Base-by-base conservation (phyloP, 495 filamentous ascomycete species). In the Penicillium soppii region DNA sequence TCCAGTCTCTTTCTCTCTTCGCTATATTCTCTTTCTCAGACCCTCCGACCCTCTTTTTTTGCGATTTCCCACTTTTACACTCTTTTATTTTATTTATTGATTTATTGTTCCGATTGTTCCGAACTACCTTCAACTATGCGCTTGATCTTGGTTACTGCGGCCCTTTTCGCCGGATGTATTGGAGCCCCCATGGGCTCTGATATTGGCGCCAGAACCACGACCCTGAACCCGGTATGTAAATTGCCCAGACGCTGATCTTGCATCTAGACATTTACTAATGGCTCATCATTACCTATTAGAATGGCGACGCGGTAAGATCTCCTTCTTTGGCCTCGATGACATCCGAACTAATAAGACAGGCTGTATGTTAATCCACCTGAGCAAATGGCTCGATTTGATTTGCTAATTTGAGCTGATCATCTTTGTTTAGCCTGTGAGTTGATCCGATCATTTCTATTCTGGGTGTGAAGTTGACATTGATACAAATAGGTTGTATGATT, bases 241-340 rank as follows among this genome's bases (percentile, higher is more conserved):
- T n/a, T 23, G 4, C 19, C 15, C 21, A 20, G 17, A 3, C 4
- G 21, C 36, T 7, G 3, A 9, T 20, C 6, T 3, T 1, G 7
- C 6, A 19, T 12, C 13, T 3, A 40, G 6, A 40, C 10, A 19
- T 40, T 19, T 23, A 7, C 37, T 40, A 27, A 30, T 29, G 17
- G 29, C 23, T 44, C 43, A 25, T 48, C 52, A 35, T 49, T 29
- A 32, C 45, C 38, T 6, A 2, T 39, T 36, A 54, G 52, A 43
- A 36, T 17, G 52, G 52, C 44, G 44, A 54, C 36, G 52, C 49
- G 44, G 52, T 54, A 25, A 54, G 47, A 19, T 38, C 27, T 15
- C 27, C 22, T 46, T 12, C 10, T 12, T 12, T 27, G 32, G 2
- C 8, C 20, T 40, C 1, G 37, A 19, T 19, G n/a, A 22, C 7